Percentiles rank a stretch among this genome's conserved stretches.
phyloP scores from a whole-genome alignment of 2,329 filamentous ascomycete species.

The Hymenoscyphus fraxineus region DNA sequence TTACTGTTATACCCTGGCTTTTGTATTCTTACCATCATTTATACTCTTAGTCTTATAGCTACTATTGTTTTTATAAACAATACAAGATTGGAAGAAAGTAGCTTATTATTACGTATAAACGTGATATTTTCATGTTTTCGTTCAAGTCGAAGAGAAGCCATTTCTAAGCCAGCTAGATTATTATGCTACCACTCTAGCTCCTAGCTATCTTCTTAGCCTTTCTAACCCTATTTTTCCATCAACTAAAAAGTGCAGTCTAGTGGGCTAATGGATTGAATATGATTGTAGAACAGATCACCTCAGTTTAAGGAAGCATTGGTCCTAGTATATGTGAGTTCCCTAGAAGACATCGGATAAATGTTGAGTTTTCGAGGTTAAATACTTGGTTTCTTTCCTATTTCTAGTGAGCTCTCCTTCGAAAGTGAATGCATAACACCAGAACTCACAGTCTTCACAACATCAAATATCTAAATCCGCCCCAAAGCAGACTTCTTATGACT shows the following conservation, averaged over 20 bases:
- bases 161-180: too few species aligned
- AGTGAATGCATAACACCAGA: not conserved
- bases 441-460: not conserved
- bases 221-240: too few species aligned
- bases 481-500: not conserved
- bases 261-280: not conserved
- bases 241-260: not conserved
- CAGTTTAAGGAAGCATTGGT: not conserved
- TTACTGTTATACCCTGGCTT: too few species aligned
- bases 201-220: too few species aligned
- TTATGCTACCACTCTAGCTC: too few species aligned
- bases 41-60: too few species aligned
- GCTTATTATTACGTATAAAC: too few species aligned
- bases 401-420: not conserved
- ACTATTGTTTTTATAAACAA: too few species aligned
- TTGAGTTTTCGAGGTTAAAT: not conserved
- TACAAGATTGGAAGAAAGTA: too few species aligned
- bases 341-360: not conserved
- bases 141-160: too few species aligned
- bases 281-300: not conserved
- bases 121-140: too few species aligned
- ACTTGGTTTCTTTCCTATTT: not conserved
- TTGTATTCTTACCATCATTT: too few species aligned
- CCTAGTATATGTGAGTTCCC: not conserved
- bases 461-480: not conserved